Percentiles rank a stretch among this genome's conserved stretches.
phyloP scores from a whole-genome alignment of 2,329 filamentous ascomycete genomes.

The Botryosphaeria dothidea region DNA sequence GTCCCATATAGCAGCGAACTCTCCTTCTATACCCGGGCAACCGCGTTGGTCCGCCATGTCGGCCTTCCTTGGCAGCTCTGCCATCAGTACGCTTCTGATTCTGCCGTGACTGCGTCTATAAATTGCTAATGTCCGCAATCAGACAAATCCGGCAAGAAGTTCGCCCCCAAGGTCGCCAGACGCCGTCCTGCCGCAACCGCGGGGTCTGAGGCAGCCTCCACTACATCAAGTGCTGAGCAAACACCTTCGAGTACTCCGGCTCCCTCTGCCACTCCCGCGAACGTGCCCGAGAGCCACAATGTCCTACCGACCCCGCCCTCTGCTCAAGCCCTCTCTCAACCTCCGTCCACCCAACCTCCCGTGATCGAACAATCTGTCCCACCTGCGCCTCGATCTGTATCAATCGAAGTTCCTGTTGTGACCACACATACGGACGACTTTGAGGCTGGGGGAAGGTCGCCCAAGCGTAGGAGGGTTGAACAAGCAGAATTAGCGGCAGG shows the following conservation, averaged over 20 bases:
- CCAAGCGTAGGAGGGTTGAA: constrained; percentile 14
- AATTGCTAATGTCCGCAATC: constrained; percentile 10
- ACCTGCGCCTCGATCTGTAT: neutral
- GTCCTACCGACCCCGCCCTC: constrained; percentile 17
- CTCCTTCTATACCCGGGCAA: neutral
- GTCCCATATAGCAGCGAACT: neutral
- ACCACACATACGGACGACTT: neutral
- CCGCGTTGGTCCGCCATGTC: constrained; percentile 35
- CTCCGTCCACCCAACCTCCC: neutral
- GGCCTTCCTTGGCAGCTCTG: constrained; percentile 52
- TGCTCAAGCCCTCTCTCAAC: constrained; percentile 4
- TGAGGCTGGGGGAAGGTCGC: constrained; percentile 4
- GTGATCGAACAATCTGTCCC: neutral
- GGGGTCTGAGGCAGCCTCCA: constrained; percentile 25
- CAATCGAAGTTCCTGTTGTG: neutral
- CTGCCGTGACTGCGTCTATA: constrained; percentile 21
- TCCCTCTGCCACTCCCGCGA: constrained; percentile 17
- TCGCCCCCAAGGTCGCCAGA: constrained; percentile 50
- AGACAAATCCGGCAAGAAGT: constrained; percentile 49
- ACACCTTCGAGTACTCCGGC: constrained; percentile 22
- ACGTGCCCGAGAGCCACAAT: constrained; percentile 7
- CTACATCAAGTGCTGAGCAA: constrained; percentile 23
- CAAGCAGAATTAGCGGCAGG: neutral
- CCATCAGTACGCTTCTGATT: constrained; percentile 45
- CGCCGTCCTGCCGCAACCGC: constrained; percentile 38